These are phyloP conservation scores for Anastatica hierochuntica DNA, from an alignment of 345 rosid genomes.

Conservation along the genomic window DNA sequence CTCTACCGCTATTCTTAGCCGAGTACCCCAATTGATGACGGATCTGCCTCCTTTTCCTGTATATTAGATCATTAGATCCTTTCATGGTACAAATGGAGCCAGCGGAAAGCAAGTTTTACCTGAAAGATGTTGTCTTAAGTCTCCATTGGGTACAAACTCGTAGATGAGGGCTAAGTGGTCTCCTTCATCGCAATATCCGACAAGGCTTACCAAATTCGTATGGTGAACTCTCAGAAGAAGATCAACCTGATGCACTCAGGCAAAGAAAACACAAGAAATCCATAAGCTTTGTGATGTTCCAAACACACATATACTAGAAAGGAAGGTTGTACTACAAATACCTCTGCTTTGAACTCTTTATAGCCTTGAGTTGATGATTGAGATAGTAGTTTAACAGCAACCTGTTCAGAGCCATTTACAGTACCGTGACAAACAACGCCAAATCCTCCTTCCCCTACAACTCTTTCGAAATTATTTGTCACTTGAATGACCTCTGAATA, in stretches of 20 bases:
- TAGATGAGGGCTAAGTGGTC: slow-evolving; percentile 35
- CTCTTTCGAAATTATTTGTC: slow-evolving; percentile 28
- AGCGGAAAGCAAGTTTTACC: slow-evolving; percentile 16
- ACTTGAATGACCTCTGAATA: slow-evolving; percentile 24
- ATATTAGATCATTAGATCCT: not conserved
- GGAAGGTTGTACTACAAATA: not conserved
- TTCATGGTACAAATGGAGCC: not conserved
- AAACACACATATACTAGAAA: not conserved
- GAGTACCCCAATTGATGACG: slow-evolving; percentile 26
- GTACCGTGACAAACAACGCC: slow-evolving; percentile 38
- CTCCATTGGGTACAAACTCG: slow-evolving; percentile 40
- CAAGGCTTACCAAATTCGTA: slow-evolving; percentile 34
- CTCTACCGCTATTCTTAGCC: slow-evolving; percentile 34
- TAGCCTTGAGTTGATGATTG: slow-evolving; percentile 32
- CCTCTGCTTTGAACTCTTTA: slow-evolving; percentile 43
- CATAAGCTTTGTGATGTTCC: not conserved
- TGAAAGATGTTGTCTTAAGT: slow-evolving; percentile 29
- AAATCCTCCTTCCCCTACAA: slow-evolving; percentile 43
- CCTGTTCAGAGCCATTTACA: slow-evolving; percentile 29
- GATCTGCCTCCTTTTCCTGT: slow-evolving; percentile 12
- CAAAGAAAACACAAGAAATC: not conserved
- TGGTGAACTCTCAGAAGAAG: slow-evolving; percentile 43
- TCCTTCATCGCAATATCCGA: slow-evolving; percentile 38
- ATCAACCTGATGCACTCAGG: slow-evolving; percentile 25
- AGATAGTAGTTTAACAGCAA: slow-evolving; percentile 45